Conservation (phyloP, 108 stramenopile species). For the Epithemia pelagica region DNA sequence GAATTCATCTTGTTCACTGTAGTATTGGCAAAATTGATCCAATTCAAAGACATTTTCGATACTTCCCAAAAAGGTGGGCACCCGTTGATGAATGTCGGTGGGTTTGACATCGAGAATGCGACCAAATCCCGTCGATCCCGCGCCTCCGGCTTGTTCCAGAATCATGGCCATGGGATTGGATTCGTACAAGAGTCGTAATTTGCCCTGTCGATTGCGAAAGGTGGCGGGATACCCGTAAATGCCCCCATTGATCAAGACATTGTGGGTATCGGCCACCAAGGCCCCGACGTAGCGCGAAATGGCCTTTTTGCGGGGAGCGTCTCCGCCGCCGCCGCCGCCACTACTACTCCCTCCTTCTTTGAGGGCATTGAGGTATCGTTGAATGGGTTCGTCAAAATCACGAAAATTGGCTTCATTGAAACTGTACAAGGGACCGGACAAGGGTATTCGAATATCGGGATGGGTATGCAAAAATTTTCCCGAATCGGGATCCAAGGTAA, state of each 20-base stretch:
- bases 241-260: slow-evolving; percentile 97
- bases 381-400: slow-evolving; percentile 73
- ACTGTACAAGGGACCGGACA: slow-evolving; percentile 84
- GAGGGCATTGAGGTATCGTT: slow-evolving; percentile 48
- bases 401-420: slow-evolving; percentile 96
- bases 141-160: slow-evolving; percentile 97
- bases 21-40: slow-evolving; percentile 80
- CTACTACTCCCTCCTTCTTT: slow-evolving; percentile 41
- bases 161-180: slow-evolving; percentile 98
- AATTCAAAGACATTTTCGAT: slow-evolving; percentile 83
- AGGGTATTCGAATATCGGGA: slow-evolving; percentile 86
- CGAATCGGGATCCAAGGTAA: slow-evolving; percentile 95
- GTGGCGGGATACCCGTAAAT: slow-evolving; percentile 98
- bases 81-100: slow-evolving; percentile 84
- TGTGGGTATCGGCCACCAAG: slow-evolving; percentile 98
- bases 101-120: slow-evolving; percentile 78
- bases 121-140: slow-evolving; percentile 86
- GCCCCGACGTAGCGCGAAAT: slow-evolving; percentile 92
- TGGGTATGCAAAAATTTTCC: slow-evolving; percentile 93
- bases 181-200: slow-evolving; percentile 84
- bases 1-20: slow-evolving; percentile 28
- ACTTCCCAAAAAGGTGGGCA: slow-evolving; percentile 79
- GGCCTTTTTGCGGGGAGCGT: slow-evolving; percentile 4
- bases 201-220: slow-evolving; percentile 71
- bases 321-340: neutral